Conservation (phyloP, 225 moss, liverwort and hornwort species). For the Polytrichum formosum region DNA sequence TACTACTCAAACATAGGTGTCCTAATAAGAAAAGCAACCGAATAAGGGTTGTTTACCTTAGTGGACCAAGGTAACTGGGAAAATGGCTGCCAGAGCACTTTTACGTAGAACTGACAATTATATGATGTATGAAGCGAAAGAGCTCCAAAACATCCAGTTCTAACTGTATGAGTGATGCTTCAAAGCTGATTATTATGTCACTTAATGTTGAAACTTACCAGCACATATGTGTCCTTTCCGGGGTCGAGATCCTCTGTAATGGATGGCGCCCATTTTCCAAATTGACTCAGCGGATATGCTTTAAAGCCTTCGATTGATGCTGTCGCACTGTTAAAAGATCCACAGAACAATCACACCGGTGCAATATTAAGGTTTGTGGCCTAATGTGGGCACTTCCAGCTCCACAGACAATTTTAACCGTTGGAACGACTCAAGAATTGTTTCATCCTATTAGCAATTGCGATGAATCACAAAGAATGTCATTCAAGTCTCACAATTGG, state of each 20-base stretch:
- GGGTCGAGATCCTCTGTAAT: conserved; percentile 80
- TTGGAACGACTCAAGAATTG: too few species aligned
- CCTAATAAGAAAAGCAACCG: not conserved
- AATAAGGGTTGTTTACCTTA: not conserved
- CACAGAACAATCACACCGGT: not conserved
- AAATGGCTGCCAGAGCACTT: not conserved
- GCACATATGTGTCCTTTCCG: conserved; percentile 77
- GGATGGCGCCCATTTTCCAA: conserved; percentile 90
- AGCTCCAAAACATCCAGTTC: not conserved
- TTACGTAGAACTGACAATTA: not conserved
- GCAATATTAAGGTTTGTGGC: too few species aligned
- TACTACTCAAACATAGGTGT: too few species aligned
- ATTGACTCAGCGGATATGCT: conserved; percentile 80
- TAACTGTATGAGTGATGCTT: not conserved
- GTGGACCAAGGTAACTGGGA: not conserved
- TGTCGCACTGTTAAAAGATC: conserved; percentile 46
- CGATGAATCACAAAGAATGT: too few species aligned
- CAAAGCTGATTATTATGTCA: not conserved
- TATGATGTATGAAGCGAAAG: too few species aligned
- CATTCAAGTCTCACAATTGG: too few species aligned
- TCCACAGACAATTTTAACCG: too few species aligned
- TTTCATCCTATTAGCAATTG: too few species aligned
- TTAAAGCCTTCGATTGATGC: conserved; percentile 81
- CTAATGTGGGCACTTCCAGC: too few species aligned
- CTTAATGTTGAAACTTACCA: conserved; percentile 43